Evolutionary conservation across 2,329 filamentous ascomycete genomes (phyloP), one percentile per base, ranked within the genome.

Genomic region (Harringtonia aguacate): DNA sequence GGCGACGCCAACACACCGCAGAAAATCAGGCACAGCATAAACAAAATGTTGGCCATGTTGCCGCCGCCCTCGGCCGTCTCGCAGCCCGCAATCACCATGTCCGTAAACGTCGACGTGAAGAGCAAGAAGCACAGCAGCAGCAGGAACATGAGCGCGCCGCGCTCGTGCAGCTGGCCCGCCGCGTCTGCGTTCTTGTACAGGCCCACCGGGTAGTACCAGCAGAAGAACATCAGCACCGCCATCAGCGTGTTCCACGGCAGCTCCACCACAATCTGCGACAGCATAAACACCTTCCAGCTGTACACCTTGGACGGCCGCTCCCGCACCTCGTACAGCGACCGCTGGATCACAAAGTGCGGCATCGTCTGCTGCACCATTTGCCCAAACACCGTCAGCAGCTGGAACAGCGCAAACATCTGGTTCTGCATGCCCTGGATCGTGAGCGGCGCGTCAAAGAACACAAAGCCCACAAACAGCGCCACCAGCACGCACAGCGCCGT

Each of bases 141-240:
- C 22, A 94, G 68, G 68, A 89, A 88, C 75, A 90, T 84, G 20
- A 92, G 74, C 1, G 69, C 82, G 10, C 86, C 84, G 27, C 86
- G 84, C 54, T 86, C 77, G 6, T 72, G 58, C 1, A 81, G 73
- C 49, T 78, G 67, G 48, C 73, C 72, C 4, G 77, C 77, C 1
- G 68, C 68, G 15, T 69, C 64, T 2, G 84, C 84, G 56, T 90
- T 89, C 47, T 66, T 63, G 60, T 86, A 79, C 10, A 92, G 73
- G 2, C 85, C 86, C 44, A 94, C 76, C 2, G 87, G 86, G 58
- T 89, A 95, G 68, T 94, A 95, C 77, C 84, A 90, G 59, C 78
- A 67, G 46, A 81, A 68, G 52, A 72, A 69, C 52, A 81, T 75
- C 6, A 86, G 63, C 33, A 86, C 70, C 72, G 51, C 86, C 77